A percentile compares a stretch with the other conserved stretches of the same genome.
phyloP scores from a whole-genome alignment of 148 eudicot genomes.

The Persicaria maculosa region DNA sequence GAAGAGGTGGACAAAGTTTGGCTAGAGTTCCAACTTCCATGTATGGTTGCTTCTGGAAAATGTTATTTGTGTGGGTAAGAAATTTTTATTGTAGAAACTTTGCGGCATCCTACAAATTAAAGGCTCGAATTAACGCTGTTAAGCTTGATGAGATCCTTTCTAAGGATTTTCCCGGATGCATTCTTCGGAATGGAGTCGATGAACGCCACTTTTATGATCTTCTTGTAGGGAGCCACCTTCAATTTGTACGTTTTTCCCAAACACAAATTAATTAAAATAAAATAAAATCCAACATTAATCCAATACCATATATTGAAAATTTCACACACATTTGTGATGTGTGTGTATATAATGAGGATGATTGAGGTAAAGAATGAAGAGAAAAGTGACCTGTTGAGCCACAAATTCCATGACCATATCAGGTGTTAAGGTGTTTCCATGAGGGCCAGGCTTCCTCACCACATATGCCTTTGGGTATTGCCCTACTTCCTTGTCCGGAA shows the following conservation, averaged over 20 bases:
- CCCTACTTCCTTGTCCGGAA: conserved; percentile 78
- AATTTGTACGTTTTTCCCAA: background rate
- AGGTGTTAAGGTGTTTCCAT: conserved; percentile 24
- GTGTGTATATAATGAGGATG: too few species aligned
- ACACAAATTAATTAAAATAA: too few species aligned
- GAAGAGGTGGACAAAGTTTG: too few species aligned
- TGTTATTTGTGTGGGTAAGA: too few species aligned
- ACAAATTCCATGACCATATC: conserved; percentile 63
- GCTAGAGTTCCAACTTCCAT: too few species aligned
- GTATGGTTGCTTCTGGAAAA: too few species aligned
- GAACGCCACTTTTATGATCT: conserved; percentile 65
- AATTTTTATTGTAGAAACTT: too few species aligned
- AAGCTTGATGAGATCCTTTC: conserved; percentile 80
- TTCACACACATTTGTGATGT: too few species aligned
- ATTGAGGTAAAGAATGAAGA: too few species aligned
- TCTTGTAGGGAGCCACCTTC: conserved; percentile 95
- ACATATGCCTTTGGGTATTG: conserved; percentile 93
- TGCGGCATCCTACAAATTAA: background rate
- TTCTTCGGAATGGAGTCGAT: conserved; percentile 68
- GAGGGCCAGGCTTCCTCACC: conserved; percentile 36
- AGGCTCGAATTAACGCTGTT: conserved; percentile 37
- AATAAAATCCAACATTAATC: too few species aligned
- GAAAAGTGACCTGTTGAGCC: conserved; percentile 53
- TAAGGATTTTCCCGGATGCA: conserved; percentile 81
- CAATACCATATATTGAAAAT: too few species aligned